Conservation (phyloP, 441 rosid genomes). For the Croton setiger region DNA sequence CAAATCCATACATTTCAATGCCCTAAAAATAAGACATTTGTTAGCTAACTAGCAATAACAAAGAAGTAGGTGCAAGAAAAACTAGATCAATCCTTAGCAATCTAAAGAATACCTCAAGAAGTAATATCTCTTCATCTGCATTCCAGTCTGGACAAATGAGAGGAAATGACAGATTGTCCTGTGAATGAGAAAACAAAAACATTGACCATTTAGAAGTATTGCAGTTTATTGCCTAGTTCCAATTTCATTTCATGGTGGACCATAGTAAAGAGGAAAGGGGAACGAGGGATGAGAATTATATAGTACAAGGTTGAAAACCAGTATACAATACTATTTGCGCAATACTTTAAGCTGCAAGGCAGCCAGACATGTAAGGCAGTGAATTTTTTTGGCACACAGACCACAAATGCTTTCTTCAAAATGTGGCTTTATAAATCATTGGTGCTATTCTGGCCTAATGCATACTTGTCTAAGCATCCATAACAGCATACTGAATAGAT, state of each 20-base stretch:
- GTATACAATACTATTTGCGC: background rate
- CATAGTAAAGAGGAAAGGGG: background rate
- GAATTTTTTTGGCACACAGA: background rate
- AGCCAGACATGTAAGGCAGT: background rate
- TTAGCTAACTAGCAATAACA: constrained; percentile 25
- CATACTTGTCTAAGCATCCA: background rate
- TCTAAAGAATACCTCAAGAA: constrained; percentile 64
- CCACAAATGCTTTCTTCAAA: background rate
- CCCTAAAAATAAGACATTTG: constrained; percentile 51
- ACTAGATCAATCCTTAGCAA: background rate
- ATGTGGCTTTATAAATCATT: constrained; percentile 1
- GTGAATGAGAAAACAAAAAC: constrained; percentile 22
- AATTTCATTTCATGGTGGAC: background rate
- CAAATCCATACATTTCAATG: constrained; percentile 92
- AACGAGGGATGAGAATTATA: background rate
- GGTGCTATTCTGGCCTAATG: background rate
- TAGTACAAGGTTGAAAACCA: background rate
- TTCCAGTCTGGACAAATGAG: constrained; percentile 89
- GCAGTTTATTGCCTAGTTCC: background rate
- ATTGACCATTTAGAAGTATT: background rate
- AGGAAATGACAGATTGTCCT: constrained; percentile 95
- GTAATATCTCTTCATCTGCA: constrained; percentile 92
- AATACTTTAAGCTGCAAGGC: background rate
- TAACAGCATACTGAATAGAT: background rate
- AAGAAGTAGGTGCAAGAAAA: constrained; percentile 14